These are phyloP conservation scores for Spinacia oleracea DNA, from an alignment of 179 eudicot species.

Conservation along the genomic window DNA sequence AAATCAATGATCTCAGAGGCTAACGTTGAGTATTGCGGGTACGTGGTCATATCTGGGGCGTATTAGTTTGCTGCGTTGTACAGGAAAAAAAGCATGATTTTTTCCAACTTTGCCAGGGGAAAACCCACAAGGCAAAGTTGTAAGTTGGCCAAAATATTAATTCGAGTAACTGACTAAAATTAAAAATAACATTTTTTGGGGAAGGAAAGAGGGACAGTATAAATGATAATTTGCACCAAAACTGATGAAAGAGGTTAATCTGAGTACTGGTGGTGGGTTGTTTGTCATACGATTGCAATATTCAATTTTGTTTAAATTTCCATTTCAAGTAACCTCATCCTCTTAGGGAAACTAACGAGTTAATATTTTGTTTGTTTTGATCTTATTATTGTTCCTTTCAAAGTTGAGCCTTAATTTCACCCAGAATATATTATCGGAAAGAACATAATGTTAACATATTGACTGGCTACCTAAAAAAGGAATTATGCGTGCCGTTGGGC, in stretches of 20 bases:
- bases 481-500: no score
- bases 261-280: background rate
- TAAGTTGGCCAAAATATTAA: slow-evolving; percentile 6
- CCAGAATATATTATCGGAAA: background rate
- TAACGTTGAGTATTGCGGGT: background rate
- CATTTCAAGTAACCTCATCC: background rate
- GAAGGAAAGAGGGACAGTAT: slow-evolving; percentile 4
- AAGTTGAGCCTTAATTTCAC: slow-evolving; percentile 1
- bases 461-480: no score
- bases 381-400: background rate
- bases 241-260: background rate
- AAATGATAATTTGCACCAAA: slow-evolving; percentile 1
- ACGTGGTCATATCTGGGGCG: background rate
- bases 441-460: no score
- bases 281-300: background rate
- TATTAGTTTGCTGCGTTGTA: background rate
- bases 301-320: slow-evolving; percentile 12
- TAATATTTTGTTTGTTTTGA: background rate
- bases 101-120: slow-evolving; percentile 9
- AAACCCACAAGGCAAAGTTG: background rate
- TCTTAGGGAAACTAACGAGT: background rate
- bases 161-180: background rate
- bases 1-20: background rate
- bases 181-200: background rate
- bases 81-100: background rate